Conservation (phyloP, 2,329 filamentous ascomycete species). For the Sporothrix humicola region DNA sequence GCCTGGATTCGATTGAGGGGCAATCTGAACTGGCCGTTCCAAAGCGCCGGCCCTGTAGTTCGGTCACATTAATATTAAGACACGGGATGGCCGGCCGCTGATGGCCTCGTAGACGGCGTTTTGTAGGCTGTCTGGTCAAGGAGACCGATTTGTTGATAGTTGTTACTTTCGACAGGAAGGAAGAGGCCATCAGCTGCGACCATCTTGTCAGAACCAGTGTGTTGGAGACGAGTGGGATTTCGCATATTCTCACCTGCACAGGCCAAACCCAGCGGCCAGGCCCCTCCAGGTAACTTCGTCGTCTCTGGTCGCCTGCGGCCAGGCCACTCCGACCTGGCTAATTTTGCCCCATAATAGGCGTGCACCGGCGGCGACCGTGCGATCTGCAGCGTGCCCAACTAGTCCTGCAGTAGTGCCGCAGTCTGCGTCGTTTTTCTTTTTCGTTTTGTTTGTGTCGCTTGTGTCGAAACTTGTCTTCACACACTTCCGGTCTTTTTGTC, state of each 20-base stretch:
- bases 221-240: neutral
- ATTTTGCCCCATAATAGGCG: slow-evolving; percentile 10
- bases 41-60: neutral
- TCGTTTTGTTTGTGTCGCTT: slow-evolving; percentile 5
- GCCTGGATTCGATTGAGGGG: slow-evolving; percentile 3
- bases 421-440: slow-evolving; percentile 21
- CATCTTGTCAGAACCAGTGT: neutral
- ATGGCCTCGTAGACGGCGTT: neutral
- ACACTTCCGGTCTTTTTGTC: slow-evolving; percentile 8
- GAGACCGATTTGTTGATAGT: neutral
- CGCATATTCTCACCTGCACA: neutral
- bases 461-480: neutral
- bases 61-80: neutral
- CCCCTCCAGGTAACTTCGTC: too few relatives aligned
- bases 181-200: neutral
- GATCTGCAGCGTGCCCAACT: slow-evolving; percentile 24
- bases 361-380: slow-evolving; percentile 18
- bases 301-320: neutral
- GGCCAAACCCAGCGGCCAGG: neutral
- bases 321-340: slow-evolving; percentile 18
- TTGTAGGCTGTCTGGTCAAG: neutral
- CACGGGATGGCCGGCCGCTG: slow-evolving; percentile 8
- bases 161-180: neutral
- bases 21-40: neutral
- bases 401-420: slow-evolving; percentile 19